Percentiles rank a stretch among this genome's conserved stretches.
phyloP scores from a whole-genome alignment of 1,284 basidiomycete species.

The Trametes hirsuta region DNA sequence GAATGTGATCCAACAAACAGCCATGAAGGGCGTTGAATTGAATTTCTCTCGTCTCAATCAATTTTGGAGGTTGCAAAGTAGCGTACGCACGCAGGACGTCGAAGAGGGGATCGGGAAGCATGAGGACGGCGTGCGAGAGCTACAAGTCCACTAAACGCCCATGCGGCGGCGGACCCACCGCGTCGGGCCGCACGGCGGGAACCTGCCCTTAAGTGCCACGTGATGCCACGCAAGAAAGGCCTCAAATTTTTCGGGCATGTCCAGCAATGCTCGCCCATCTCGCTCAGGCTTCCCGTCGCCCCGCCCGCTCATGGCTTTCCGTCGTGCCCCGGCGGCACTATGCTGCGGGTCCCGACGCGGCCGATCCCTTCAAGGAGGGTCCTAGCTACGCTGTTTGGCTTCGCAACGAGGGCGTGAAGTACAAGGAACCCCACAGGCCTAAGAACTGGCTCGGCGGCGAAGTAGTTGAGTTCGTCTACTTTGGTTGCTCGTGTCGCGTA shows the following conservation, averaged over 20 bases:
- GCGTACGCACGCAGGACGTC: slow-evolving; percentile 55
- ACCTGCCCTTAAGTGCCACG: slow-evolving; percentile 24
- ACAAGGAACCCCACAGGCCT: slow-evolving; percentile 43
- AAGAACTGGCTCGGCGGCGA: slow-evolving; percentile 61
- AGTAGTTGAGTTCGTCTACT: slow-evolving; percentile 51
- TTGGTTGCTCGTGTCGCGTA: neutral
- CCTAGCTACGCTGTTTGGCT: slow-evolving; percentile 40
- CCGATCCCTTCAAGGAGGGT: slow-evolving; percentile 24
- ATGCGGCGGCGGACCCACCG: neutral
- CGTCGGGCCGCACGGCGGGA: slow-evolving; percentile 1
- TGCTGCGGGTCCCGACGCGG: slow-evolving; percentile 22
- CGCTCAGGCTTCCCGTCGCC: slow-evolving; percentile 30
- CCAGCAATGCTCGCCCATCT: slow-evolving; percentile 37
- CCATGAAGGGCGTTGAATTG: slow-evolving; percentile 44
- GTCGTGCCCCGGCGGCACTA: slow-evolving; percentile 23
- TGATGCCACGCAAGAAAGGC: slow-evolving; percentile 19
- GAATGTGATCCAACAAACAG: slow-evolving; percentile 55
- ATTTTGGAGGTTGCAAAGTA: slow-evolving; percentile 50
- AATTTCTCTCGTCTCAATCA: slow-evolving; percentile 42
- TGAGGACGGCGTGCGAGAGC: neutral
- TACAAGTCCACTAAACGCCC: neutral
- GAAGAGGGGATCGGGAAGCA: slow-evolving; percentile 34
- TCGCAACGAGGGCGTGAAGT: slow-evolving; percentile 39
- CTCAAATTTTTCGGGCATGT: slow-evolving; percentile 31
- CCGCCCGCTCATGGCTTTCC: slow-evolving; percentile 23